Conservation (phyloP, 2,329 filamentous ascomycete species). For the Pyrenochaeta sp. region DNA sequence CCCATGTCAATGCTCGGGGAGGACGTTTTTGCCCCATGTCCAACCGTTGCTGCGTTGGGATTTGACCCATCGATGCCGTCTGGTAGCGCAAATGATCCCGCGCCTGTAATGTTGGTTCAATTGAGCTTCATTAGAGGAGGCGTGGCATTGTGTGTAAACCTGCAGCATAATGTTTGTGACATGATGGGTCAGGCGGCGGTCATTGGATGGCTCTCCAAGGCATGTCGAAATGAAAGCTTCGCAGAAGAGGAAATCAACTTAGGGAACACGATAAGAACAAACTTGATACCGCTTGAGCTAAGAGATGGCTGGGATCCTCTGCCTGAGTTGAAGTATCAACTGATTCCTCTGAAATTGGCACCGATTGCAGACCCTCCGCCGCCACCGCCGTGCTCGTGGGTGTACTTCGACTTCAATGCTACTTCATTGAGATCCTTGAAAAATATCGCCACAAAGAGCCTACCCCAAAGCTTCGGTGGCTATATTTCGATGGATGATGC, state of each 20-base stretch:
- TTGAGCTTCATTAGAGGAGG: constrained; percentile 59
- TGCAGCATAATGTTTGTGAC: constrained; percentile 61
- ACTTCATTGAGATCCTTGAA: constrained; percentile 54
- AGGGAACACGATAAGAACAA: constrained; percentile 53
- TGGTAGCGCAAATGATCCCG: constrained; percentile 24
- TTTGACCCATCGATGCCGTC: constrained; percentile 20
- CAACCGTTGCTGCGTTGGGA: constrained; percentile 48
- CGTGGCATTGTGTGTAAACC: constrained; percentile 58
- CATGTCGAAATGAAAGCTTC: constrained; percentile 56
- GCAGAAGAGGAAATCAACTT: constrained; percentile 52
- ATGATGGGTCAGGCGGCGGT: constrained; percentile 58
- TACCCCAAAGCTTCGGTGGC: constrained; percentile 10
- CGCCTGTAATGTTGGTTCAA: constrained; percentile 57
- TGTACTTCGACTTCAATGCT: constrained; percentile 55
- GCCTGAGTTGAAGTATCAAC: constrained; percentile 47
- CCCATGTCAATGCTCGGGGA: constrained; percentile 61
- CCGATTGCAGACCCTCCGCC: background rate
- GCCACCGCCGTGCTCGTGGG: constrained; percentile 49
- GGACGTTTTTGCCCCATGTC: constrained; percentile 45
- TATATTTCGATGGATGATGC: constrained; percentile 64
- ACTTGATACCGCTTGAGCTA: constrained; percentile 50
- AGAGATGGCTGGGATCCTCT: constrained; percentile 46
- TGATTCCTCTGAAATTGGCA: constrained; percentile 21
- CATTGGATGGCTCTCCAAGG: constrained; percentile 59
- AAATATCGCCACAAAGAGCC: constrained; percentile 36